These are phyloP conservation scores for Hymenoscyphus albidus DNA, from an alignment of 2,329 filamentous ascomycete species.

Conservation along the genomic window DNA sequence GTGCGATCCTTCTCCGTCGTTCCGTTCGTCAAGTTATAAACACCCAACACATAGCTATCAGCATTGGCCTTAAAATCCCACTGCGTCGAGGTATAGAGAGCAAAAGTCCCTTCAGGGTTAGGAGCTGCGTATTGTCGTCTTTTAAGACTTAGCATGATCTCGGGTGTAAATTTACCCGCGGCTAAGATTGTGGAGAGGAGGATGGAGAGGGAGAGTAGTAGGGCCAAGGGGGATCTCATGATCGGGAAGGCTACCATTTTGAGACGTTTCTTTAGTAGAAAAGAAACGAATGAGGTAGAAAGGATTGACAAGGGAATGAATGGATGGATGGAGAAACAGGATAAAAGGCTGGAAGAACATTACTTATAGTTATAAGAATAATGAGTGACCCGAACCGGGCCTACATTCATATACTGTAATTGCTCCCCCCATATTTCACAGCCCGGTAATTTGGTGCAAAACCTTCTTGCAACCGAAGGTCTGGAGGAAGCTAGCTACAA, in stretches of 20 bases:
- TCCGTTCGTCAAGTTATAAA: constrained; percentile 57
- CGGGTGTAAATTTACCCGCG: constrained; percentile 52
- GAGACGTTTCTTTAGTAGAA: background rate
- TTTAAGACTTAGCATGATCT: constrained; percentile 71
- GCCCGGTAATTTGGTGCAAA: no score
- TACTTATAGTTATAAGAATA: no score
- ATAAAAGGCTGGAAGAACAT: no score
- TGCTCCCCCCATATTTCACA: no score
- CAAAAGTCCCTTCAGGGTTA: constrained; percentile 60
- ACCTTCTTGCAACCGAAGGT: no score
- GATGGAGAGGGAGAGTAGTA: constrained; percentile 10
- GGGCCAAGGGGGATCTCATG: constrained; percentile 11
- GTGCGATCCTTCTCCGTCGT: constrained; percentile 1
- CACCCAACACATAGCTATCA: constrained; percentile 60
- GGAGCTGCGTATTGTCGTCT: constrained; percentile 65
- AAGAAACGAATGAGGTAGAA: constrained; percentile 4
- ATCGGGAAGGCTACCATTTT: constrained; percentile 9
- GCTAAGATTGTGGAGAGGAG: constrained; percentile 14
- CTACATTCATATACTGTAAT: no score
- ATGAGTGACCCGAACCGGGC: no score
- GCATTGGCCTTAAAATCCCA: constrained; percentile 74
- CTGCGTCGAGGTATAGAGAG: constrained; percentile 66
- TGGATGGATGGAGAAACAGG: no score
- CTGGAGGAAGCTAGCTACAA: no score
- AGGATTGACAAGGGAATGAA: background rate